Evolutionary conservation across 2,329 filamentous ascomycete species (phyloP), one percentile per base, ranked within the genome.

Genomic region (Sporothrix brasiliensis): DNA sequence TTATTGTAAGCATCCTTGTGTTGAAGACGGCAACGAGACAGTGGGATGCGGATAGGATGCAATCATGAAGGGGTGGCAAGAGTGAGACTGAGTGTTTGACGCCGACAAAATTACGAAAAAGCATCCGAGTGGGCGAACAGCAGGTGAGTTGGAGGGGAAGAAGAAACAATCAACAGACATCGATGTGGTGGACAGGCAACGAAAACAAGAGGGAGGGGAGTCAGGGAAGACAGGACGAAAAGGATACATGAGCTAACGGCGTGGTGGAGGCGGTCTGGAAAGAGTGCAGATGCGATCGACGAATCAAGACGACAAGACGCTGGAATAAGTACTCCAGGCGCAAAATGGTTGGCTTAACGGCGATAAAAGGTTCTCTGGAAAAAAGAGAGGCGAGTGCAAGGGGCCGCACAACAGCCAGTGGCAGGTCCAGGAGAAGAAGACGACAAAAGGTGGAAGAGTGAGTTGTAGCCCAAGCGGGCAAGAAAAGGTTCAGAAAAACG

Each of bases 1-100:
- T 87, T 78, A 84, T 80, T 80, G 86, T 88, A 83, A 88, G 86
- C 85, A 88, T 88, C 39, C 39, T 27, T 81, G 81, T 87, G 79
- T 79, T 74, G 76, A 68, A 77, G 77, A 74, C 75, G 75, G 74
- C 71, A 56, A 24, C 60, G 14, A 75, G 75, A 74, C 71, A 63
- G 39, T 60, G 11, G 10, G 7, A 30, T 39, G 14, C 30, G 39
- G 56, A 53, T 21, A 39, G 4, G 10, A 58, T 50, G 44, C 34
- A n/a, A 34, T 21, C 34, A 39, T 14, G 47, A 69, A 44, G 56
- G 24, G 47, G 4, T n/a, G 14, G 27, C 16, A 49, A 16, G n/a
- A 9, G 21, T 7, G n/a, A 34, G 54, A 30, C 27, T 2, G 44
- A 24, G 44, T 30, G 27, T 27, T 49, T 30, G 41, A 24, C 21